These are phyloP conservation scores for Pisolithus microcarpus DNA, from an alignment of 768 basidiomycete genomes.

Conservation along the genomic window DNA sequence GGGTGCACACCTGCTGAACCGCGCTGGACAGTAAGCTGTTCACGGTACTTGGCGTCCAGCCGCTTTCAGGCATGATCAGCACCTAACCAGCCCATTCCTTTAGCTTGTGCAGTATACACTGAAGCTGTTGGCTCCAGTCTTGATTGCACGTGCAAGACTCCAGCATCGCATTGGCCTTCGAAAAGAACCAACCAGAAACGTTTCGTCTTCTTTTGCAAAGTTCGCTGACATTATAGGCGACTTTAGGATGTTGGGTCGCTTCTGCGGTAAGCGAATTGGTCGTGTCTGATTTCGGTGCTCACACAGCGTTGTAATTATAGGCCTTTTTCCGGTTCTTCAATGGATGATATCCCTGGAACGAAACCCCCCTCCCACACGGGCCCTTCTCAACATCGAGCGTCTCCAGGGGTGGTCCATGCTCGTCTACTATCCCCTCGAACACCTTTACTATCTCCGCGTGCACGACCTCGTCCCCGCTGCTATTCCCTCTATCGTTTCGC, in stretches of 20 bases:
- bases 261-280: slow-evolving; percentile 58
- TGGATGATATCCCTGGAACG: slow-evolving; percentile 75
- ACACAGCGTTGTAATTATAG: slow-evolving; percentile 29
- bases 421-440: slow-evolving; percentile 73
- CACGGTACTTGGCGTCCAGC: slow-evolving; percentile 38
- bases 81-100: slow-evolving; percentile 3
- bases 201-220: slow-evolving; percentile 46
- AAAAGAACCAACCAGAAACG: slow-evolving; percentile 43
- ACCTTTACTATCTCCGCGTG: slow-evolving; percentile 58
- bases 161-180: slow-evolving; percentile 61
- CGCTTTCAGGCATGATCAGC: background rate
- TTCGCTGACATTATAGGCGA: slow-evolving; percentile 53
- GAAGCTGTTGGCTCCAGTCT: slow-evolving; percentile 61
- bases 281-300: background rate
- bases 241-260: slow-evolving; percentile 66
- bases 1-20: slow-evolving; percentile 10
- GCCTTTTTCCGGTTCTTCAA: slow-evolving; percentile 70
- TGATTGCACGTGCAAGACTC: slow-evolving; percentile 60
- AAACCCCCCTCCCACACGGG: slow-evolving; percentile 61
- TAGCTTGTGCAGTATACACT: slow-evolving; percentile 69
- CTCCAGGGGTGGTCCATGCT: slow-evolving; percentile 72
- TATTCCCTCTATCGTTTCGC: slow-evolving; percentile 39
- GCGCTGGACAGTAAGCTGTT: slow-evolving; percentile 56
- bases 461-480: slow-evolving; percentile 54
- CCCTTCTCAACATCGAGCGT: slow-evolving; percentile 69